Evolutionary conservation across 1,139 yeast genomes (phyloP).

Genomic region (Candida neerlandica): DNA sequence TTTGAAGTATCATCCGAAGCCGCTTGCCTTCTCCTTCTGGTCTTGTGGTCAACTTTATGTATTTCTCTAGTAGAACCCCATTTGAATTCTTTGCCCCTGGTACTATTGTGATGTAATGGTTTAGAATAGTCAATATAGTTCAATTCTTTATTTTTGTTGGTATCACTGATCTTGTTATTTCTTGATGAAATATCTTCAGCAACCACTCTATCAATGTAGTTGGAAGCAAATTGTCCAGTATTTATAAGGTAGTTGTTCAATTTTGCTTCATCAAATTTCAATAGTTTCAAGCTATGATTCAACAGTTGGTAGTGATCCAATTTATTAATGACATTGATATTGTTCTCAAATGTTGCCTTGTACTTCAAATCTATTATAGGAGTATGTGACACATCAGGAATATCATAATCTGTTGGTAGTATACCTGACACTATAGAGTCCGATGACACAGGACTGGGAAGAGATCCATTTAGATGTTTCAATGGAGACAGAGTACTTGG

Average conservation of each 20-base stretch:
- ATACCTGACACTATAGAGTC: constrained; percentile 13
- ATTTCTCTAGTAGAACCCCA: constrained; percentile 36
- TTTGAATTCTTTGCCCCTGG: constrained; percentile 31
- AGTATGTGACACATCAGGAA: background rate
- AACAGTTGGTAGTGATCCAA: constrained; percentile 31
- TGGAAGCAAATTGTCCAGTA: constrained; percentile 31
- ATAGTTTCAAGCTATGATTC: constrained; percentile 29
- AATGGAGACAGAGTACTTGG: constrained; percentile 2
- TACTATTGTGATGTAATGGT: constrained; percentile 22
- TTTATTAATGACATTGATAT: constrained; percentile 28
- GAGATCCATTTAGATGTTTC: background rate
- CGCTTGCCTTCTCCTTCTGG: constrained; percentile 15
- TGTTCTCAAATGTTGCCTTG: constrained; percentile 25
- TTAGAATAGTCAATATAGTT: constrained; percentile 18
- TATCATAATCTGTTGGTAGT: constrained; percentile 7
- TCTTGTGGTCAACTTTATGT: constrained; percentile 18
- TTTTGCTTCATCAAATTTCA: constrained; percentile 32
- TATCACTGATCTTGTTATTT: constrained; percentile 20
- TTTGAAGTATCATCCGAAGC: constrained; percentile 11
- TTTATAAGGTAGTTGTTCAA: constrained; percentile 27
- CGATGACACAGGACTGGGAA: background rate
- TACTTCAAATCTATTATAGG: constrained; percentile 16
- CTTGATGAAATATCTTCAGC: constrained; percentile 37
- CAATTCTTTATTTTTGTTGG: constrained; percentile 20
- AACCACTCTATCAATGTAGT: constrained; percentile 39